Evolutionary conservation across 2,329 filamentous ascomycete genomes (phyloP).

Genomic region (Ambrosiella xylebori): DNA sequence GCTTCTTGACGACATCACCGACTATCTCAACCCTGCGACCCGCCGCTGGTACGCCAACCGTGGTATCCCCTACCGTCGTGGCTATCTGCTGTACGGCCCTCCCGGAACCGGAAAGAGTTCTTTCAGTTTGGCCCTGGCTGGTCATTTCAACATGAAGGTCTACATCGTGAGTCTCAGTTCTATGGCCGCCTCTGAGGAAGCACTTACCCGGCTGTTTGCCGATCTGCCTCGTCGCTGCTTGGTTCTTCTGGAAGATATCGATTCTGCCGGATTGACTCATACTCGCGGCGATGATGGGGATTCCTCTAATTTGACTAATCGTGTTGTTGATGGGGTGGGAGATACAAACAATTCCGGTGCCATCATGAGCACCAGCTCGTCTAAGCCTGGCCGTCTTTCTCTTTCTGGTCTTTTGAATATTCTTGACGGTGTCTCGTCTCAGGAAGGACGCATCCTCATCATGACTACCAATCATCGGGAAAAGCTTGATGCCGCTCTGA

Average conservation of each 20-base stretch:
- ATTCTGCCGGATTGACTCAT: conserved; percentile 52
- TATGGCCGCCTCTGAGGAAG: conserved; percentile 44
- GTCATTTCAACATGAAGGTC: conserved; percentile 51
- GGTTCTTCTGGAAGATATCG: conserved; percentile 61
- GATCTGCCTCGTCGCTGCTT: conserved; percentile 53
- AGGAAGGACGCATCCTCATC: conserved; percentile 45
- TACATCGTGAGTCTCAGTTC: conserved; percentile 57
- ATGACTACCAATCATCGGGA: conserved; percentile 51
- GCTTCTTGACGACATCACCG: conserved; percentile 41
- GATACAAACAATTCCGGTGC: background rate
- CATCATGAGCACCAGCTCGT: background rate
- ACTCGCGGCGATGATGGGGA: conserved; percentile 25
- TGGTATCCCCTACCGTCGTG: conserved; percentile 71
- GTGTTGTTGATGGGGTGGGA: background rate
- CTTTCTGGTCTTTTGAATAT: conserved; percentile 67
- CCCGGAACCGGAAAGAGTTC: conserved; percentile 68
- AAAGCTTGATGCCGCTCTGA: conserved; percentile 43
- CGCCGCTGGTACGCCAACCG: conserved; percentile 68
- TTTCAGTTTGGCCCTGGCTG: conserved; percentile 51
- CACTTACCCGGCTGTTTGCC: conserved; percentile 44
- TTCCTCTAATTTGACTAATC: background rate
- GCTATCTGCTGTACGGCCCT: conserved; percentile 67
- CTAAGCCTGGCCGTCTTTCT: conserved; percentile 31
- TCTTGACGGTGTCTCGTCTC: conserved; percentile 54
- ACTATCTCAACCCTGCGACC: conserved; percentile 45